Evolutionary conservation across 768 basidiomycete species (phyloP), one percentile per base, ranked within the genome.

Genomic region (Lactarius psammicola): DNA sequence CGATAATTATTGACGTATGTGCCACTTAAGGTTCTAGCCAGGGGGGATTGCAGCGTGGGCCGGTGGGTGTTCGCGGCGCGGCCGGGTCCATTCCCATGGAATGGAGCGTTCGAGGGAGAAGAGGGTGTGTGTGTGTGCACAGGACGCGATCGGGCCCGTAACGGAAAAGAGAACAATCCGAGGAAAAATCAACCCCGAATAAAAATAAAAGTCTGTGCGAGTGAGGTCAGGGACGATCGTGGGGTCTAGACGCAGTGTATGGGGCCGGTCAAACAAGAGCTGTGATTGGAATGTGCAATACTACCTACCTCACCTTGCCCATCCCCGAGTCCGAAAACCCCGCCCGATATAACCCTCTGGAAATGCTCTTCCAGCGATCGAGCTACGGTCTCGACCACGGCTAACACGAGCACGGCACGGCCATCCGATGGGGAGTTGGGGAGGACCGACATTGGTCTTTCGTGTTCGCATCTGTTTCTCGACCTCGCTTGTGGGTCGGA

Each of bases 31-130:
- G 46, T 49, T 49, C 46, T 11, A 49, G 23, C 46, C n/a, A n/a
- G 4, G 46, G 11, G 11, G 13, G 10, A 23, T 46, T 49, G 23
- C 46, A 23, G 44, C n/a, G 44, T 26, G 46, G 5, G 11, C 46
- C 46, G 46, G 46, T 49, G 23, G 46, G 46, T n/a, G 23, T 49
- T 49, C 46, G 46, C 46, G 46, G 46, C 46, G 46, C 23, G 17
- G 28, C 54, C 54, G 30, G 54, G 54, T 33, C 54, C 54, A 55
- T 55, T 55, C 54, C 20, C 28, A 31, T 31, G 54, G 54, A 30
- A 55, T 55, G 54, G 54, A 31, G 2, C 54, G 20, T 30, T 33
- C 54, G 30, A n/a, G 30, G 55, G 30, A 51, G 26, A 42, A 42
- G 3, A n/a, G n/a, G n/a, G n/a, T n/a, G n/a, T n/a, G n/a, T n/a